Base-by-base conservation (phyloP, 345 rosid genomes). In the Orychophragmus violaceus region DNA sequence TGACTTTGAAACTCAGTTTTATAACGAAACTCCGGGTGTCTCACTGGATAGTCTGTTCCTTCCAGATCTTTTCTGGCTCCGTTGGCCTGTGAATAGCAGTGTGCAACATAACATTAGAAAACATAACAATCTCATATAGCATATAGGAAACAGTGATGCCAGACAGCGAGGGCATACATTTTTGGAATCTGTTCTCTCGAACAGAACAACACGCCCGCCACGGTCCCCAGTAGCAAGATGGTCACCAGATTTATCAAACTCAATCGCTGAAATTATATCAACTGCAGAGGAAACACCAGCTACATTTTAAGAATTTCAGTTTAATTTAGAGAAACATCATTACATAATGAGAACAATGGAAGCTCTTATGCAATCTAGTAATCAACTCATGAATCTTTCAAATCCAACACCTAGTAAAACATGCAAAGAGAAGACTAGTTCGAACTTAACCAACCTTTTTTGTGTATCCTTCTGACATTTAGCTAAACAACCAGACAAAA, bases 1-100 rank as follows among this genome's bases (percentile, higher is more conserved):
- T 89, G 98, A 85, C 97, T 92, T 81, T 92, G 98, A 76, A 92
- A 92, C 68, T 92, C 98, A 22, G 97, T 89, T 76, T 89, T 92
- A 78, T 92, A 92, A 30, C 91, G 95, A 74, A 86, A 92, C 67
- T 92, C 97, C 2, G 97, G 97, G 71, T 89, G 97, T 82, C 88
- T 86, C 65, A 53, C 75, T 28, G 89, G 62, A 79, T 60, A 81
- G 69, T 85, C 91, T 30, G 78, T 76, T 63, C 80, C 83, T 81
- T 92, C 97, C 21, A 86, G 64, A 35, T 72, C 76, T 50, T 51
- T 72, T 18, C 65, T 63, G 0, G 32, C 41, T 72, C 76, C 76
- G 48, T 21, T 55, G 39, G 25, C 6, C 76, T 72, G 41, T 36
- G 39, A 46, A 13, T 28, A 54, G 1, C 14, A 59, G 16, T 1